phyloP scores from a whole-genome alignment of 768 basidiomycete species.

The Rhodosporidiobolus odoratus region DNA sequence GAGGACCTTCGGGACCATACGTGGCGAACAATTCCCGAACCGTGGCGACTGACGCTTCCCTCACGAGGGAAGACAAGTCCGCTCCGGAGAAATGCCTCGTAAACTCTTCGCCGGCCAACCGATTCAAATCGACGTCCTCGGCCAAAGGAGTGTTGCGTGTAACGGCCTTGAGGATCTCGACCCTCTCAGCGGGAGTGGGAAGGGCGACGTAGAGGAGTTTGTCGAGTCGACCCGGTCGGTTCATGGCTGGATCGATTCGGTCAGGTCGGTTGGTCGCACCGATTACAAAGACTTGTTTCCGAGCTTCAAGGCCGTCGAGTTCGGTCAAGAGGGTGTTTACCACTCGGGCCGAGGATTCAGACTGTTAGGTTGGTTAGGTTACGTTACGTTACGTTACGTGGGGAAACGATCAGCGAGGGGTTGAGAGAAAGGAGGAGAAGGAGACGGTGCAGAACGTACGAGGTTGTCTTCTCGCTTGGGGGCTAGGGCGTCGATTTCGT shows the following conservation, averaged over 20 bases:
- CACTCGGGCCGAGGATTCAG: slow-evolving; percentile 54
- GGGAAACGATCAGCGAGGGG: not conserved
- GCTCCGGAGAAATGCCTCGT: slow-evolving; percentile 87
- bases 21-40: slow-evolving; percentile 51
- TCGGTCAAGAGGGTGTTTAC: slow-evolving; percentile 92
- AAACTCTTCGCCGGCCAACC: slow-evolving; percentile 61
- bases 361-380: no score
- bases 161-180: slow-evolving; percentile 76
- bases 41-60: slow-evolving; percentile 65
- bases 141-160: slow-evolving; percentile 67
- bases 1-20: slow-evolving; percentile 60
- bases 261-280: slow-evolving; percentile 95
- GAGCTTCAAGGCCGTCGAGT: slow-evolving; percentile 66
- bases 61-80: slow-evolving; percentile 81
- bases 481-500: slow-evolving; percentile 92
- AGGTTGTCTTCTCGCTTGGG: slow-evolving; percentile 83
- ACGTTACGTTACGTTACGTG: no score
- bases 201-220: slow-evolving; percentile 96
- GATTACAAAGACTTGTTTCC: slow-evolving; percentile 70
- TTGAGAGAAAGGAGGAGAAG: not conserved
- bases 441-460: slow-evolving; percentile 51
- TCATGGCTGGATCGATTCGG: slow-evolving; percentile 85
- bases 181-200: slow-evolving; percentile 75
- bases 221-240: slow-evolving; percentile 85
- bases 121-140: slow-evolving; percentile 57